Conservation (phyloP, 1,284 basidiomycete species). For the Inonotus obliquus region DNA sequence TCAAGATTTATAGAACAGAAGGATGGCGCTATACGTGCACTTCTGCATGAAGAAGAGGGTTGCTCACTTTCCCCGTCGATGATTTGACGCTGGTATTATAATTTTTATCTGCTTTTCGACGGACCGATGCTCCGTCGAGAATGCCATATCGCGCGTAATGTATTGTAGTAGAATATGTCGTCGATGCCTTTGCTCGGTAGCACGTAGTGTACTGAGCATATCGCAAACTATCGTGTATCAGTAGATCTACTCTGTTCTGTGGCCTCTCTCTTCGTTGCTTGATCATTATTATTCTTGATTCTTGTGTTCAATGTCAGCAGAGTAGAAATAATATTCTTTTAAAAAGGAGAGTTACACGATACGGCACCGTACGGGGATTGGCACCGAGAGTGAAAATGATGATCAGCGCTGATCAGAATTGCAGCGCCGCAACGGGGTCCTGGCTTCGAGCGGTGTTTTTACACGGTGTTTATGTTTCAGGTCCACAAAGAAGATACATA, state of each 20-base stretch:
- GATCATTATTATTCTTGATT: background rate
- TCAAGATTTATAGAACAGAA: background rate
- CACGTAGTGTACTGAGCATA: background rate
- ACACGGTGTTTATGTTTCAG: no score
- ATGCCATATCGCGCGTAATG: background rate
- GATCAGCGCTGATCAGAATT: slow-evolving; percentile 1
- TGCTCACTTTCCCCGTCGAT: background rate
- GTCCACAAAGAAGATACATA: background rate
- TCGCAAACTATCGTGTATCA: background rate
- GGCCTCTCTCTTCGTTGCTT: background rate
- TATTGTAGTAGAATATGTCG: background rate
- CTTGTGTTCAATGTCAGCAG: no score
- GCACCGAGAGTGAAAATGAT: background rate
- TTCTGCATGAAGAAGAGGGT: background rate
- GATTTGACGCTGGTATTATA: background rate
- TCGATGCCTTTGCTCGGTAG: background rate
- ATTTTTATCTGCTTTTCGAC: background rate
- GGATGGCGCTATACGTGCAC: background rate
- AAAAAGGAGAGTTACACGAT: no score
- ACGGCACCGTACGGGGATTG: background rate
- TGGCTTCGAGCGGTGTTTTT: no score
- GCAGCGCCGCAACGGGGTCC: background rate
- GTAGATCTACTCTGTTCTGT: background rate
- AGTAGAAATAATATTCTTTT: no score
- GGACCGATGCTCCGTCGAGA: background rate